Evolutionary conservation across 345 rosid species (phyloP).

Genomic region (Citrus australasica): DNA sequence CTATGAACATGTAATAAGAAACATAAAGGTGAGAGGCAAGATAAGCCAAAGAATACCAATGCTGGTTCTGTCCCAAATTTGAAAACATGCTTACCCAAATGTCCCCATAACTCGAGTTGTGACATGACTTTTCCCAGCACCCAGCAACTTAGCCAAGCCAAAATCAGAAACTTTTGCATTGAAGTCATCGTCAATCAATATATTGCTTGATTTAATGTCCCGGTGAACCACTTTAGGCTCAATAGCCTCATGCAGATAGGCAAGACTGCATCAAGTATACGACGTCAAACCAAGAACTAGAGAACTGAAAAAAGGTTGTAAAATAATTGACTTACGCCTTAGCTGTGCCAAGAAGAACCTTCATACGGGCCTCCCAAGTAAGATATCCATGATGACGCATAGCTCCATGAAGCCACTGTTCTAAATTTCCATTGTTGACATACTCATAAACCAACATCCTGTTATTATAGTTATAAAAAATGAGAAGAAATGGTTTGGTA

Average conservation of each 20-base stretch:
- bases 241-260: slow-evolving; percentile 96
- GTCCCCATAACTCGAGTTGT: slow-evolving; percentile 99
- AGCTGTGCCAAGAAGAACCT: slow-evolving; percentile 76
- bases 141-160: slow-evolving; percentile 95
- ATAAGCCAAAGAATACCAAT: neutral
- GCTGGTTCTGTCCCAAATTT: neutral
- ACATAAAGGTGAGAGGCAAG: neutral
- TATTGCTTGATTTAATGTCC: slow-evolving; percentile 96
- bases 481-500: neutral
- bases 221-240: slow-evolving; percentile 99
- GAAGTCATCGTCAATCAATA: slow-evolving; percentile 87
- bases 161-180: slow-evolving; percentile 96
- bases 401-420: slow-evolving; percentile 91
- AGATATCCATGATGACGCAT: slow-evolving; percentile 78
- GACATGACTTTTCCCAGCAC: slow-evolving; percentile 93
- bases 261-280: slow-evolving; percentile 61
- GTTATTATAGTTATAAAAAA: neutral
- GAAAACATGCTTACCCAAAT: slow-evolving; percentile 62
- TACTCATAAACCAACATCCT: slow-evolving; percentile 82
- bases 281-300: slow-evolving; percentile 7
- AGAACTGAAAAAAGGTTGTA: slow-evolving; percentile 4
- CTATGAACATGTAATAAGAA: too few relatives aligned
- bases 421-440: slow-evolving; percentile 79
- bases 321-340: slow-evolving; percentile 61
- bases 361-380: slow-evolving; percentile 86